These are phyloP conservation scores for Globisporangium nagaii DNA, from an alignment of 352 stramenopile species.

Conservation along the genomic window DNA sequence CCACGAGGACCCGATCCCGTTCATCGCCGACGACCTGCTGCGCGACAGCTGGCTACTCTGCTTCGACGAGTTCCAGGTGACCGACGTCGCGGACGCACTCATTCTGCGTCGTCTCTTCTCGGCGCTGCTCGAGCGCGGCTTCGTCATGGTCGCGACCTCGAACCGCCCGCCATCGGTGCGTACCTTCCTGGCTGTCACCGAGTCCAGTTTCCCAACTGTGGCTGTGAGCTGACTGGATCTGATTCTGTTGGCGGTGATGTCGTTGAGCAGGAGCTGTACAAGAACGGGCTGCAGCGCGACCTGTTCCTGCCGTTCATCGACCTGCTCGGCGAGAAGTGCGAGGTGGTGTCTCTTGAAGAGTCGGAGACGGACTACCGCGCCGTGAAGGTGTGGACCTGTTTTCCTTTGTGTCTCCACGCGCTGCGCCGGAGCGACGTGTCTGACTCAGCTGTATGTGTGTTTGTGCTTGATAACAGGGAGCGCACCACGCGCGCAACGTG, in stretches of 20 bases:
- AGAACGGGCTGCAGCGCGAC: conserved; percentile 93
- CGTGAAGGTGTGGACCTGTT: conserved; percentile 29
- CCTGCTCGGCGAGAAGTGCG: conserved; percentile 86
- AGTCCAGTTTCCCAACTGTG: not conserved
- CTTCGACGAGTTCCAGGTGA: conserved; percentile 99
- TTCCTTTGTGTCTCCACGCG: not conserved
- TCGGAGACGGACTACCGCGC: conserved; percentile 82
- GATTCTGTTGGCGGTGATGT: not conserved
- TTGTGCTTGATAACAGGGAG: conserved; percentile 16
- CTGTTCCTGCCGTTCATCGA: conserved; percentile 97
- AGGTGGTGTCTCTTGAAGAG: conserved; percentile 69
- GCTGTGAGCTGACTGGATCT: not conserved
- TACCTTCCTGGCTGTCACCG: not conserved
- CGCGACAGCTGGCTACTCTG: conserved; percentile 89
- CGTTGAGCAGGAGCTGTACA: conserved; percentile 89
- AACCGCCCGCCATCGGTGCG: conserved; percentile 85
- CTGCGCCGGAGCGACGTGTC: not conserved
- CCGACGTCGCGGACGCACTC: conserved; percentile 95
- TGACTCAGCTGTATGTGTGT: not conserved
- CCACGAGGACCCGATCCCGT: conserved; percentile 69
- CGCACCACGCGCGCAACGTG: conserved; percentile 56
- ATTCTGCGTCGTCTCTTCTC: conserved; percentile 94
- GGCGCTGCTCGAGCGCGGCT: conserved; percentile 83
- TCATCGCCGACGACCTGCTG: conserved; percentile 86
- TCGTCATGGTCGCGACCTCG: conserved; percentile 96